Evolutionary conservation across 768 basidiomycete species (phyloP), one percentile per base, ranked within the genome.

Genomic region (Leccinum barrowsii): DNA sequence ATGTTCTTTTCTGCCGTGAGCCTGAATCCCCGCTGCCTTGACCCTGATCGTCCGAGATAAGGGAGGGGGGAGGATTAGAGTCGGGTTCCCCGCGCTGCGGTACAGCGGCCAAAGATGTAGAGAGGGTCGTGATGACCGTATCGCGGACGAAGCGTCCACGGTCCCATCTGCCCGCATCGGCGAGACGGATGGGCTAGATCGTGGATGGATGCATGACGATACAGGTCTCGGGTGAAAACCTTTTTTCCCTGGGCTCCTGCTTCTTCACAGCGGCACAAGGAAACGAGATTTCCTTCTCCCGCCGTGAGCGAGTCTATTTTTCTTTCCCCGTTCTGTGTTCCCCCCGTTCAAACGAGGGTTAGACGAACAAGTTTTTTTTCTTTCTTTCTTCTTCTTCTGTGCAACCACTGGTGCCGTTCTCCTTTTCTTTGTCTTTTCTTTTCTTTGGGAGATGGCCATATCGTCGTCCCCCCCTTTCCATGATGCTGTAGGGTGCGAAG

Each of bases 401-500:
- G 37, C 21, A 15, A 12, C 26, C 37, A 32, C 13, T 37, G 46
- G 34, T 53, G 17, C 17, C 40, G 46, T 34, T 52, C 47, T 54
- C 44, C 28, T 42, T 35, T 44, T 52, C 10, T 59, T 50, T 54
- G 48, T 15, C 26, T 11, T 19, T 42, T 42, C n/a, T n/a, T 19
- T 44, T 44, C 19, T 12, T 44, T 19, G 42, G 42, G 42, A 12
- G 42, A 12, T 19, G 42, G 4, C 19, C 5, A 19, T 19, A 54
- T 55, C 51, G 42, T 55, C 52, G 50, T 48, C 3, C 32, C 11
- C 30, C 61, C 56, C 56, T 42, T 68, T 58, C 51, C 47, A 60
- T 51, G 50, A 57, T 58, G 57, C 61, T 70, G 62, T 64, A 22
- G 62, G 28, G 44, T 13, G 54, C 67, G 69, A 67, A 71, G 54